Percentiles rank a stretch among this genome's conserved stretches.
These are phyloP conservation scores for Pseudocercospora fijiensis DNA, from an alignment of 2,329 filamentous ascomycete genomes.

Conservation along the genomic window DNA sequence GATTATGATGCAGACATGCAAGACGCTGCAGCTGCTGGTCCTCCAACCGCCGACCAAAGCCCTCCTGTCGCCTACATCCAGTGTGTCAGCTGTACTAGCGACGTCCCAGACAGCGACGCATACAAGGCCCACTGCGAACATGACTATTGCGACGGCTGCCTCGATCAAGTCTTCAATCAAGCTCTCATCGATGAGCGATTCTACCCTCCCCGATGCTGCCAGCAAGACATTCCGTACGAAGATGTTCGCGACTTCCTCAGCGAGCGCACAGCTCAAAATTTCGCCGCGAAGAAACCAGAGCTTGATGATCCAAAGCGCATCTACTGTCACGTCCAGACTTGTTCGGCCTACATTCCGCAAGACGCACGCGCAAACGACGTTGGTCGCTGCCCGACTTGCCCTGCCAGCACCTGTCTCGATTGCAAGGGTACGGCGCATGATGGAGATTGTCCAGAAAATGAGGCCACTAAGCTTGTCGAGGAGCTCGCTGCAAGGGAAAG, in stretches of 20 bases:
- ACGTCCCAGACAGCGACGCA: background rate
- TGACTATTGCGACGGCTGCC: conserved; percentile 10
- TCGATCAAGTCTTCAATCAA: conserved; percentile 5
- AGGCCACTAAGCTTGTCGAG: background rate
- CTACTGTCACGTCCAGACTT: conserved; percentile 18
- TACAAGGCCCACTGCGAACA: conserved; percentile 6
- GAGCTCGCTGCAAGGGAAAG: background rate
- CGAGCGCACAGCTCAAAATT: background rate
- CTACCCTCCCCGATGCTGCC: conserved; percentile 20
- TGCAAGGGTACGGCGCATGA: conserved; percentile 11
- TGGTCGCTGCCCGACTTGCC: background rate
- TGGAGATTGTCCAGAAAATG: conserved; percentile 8
- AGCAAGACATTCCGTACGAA: conserved; percentile 5
- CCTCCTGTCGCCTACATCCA: too few species aligned
- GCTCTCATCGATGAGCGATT: conserved; percentile 14
- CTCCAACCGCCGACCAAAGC: too few species aligned
- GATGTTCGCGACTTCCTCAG: background rate
- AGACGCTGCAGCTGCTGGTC: too few species aligned
- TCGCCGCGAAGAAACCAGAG: conserved; percentile 16
- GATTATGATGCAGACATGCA: too few species aligned
- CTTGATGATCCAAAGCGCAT: conserved; percentile 13
- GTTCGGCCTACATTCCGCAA: conserved; percentile 13
- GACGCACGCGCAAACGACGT: background rate
- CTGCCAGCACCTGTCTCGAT: conserved; percentile 2
- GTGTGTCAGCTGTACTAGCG: conserved; percentile 5